These are phyloP conservation scores for Cystobasidiaceae sp. DNA, from an alignment of 1,284 basidiomycete genomes.

Conservation along the genomic window DNA sequence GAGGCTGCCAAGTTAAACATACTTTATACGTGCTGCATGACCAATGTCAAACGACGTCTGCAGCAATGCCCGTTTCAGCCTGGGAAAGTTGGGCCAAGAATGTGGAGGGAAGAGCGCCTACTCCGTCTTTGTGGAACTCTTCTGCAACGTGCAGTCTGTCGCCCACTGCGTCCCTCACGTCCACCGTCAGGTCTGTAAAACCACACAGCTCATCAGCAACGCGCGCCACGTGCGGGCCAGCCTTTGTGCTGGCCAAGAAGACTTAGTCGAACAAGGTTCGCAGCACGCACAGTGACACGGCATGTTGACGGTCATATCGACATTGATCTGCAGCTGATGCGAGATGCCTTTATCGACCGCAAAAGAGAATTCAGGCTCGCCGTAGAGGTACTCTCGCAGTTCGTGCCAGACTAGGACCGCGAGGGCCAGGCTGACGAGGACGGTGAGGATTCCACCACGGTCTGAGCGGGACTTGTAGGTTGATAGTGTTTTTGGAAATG, in stretches of 20 bases:
- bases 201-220: not conserved
- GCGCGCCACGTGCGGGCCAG: not conserved
- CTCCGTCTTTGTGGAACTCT: slow-evolving; percentile 79
- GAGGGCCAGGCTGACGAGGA: slow-evolving; percentile 68
- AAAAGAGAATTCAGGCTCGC: slow-evolving; percentile 81
- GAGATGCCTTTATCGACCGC: slow-evolving; percentile 63
- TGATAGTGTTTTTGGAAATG: slow-evolving; percentile 76
- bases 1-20: slow-evolving; percentile 42
- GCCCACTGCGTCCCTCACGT: slow-evolving; percentile 85
- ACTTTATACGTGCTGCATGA: slow-evolving; percentile 70
- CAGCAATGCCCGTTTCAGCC: not conserved
- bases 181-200: slow-evolving; percentile 68
- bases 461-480: slow-evolving; percentile 81
- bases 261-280: too few species aligned
- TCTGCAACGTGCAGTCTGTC: slow-evolving; percentile 81
- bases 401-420: slow-evolving; percentile 77
- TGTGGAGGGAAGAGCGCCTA: slow-evolving; percentile 46
- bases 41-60: slow-evolving; percentile 76
- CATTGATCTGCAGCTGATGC: slow-evolving; percentile 71
- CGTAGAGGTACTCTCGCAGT: slow-evolving; percentile 81
- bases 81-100: not conserved
- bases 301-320: slow-evolving; percentile 86
- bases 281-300: slow-evolving; percentile 73
- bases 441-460: slow-evolving; percentile 78
- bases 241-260: too few species aligned